Percentiles rank a stretch among this genome's conserved stretches.
Conservation (phyloP, 768 basidiomycete genomes). For the Boletus subparvulus region DNA sequence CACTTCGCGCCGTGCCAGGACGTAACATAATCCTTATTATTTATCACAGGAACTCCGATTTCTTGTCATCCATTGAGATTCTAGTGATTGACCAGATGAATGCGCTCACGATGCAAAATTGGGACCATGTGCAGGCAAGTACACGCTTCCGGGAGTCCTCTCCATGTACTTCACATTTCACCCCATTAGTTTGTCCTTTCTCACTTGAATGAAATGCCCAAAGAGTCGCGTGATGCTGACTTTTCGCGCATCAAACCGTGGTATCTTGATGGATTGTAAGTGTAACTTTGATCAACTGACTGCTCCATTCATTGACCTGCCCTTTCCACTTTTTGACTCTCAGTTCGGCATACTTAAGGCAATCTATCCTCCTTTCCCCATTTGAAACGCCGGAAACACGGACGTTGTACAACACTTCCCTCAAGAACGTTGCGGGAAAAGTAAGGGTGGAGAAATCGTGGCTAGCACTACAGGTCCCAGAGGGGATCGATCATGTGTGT, state of each 20-base stretch:
- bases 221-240: constrained; percentile 90
- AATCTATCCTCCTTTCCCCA: constrained; percentile 82
- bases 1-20: not conserved
- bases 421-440: constrained; percentile 87
- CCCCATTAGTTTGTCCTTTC: constrained; percentile 73
- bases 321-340: constrained; percentile 46
- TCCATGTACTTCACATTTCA: not conserved
- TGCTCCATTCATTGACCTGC: constrained; percentile 81
- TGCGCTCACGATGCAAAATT: constrained; percentile 95
- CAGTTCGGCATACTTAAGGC: constrained; percentile 84
- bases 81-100: constrained; percentile 92
- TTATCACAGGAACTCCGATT: constrained; percentile 72
- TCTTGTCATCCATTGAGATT: constrained; percentile 90
- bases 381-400: constrained; percentile 90
- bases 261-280: constrained; percentile 94
- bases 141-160: not conserved
- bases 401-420: constrained; percentile 66
- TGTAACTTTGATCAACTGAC: constrained; percentile 27
- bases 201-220: constrained; percentile 84
- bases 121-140: constrained; percentile 92
- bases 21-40: not conserved
- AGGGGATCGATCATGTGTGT: constrained; percentile 78
- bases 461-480: constrained; percentile 74
- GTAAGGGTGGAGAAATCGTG: constrained; percentile 67
- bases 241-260: constrained; percentile 97